Percentiles rank a stretch among this genome's conserved stretches.
These are phyloP conservation scores for Malbranchea cinnamomea DNA, from an alignment of 2,329 filamentous ascomycete species.

Conservation along the genomic window DNA sequence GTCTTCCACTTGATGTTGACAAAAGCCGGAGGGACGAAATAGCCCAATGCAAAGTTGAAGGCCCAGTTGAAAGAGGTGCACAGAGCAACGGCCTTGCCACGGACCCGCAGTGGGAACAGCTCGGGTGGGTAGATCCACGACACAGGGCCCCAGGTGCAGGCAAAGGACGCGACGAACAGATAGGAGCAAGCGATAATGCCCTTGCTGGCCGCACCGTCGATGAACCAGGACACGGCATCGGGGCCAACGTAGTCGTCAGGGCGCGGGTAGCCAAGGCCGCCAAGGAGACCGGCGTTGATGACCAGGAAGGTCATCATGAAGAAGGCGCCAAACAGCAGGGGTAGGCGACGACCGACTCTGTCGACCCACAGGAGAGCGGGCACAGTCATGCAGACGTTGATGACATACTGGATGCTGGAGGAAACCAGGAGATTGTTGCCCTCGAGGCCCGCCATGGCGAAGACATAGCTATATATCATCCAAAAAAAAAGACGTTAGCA, in stretches of 20 bases:
- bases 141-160: slow-evolving; percentile 47
- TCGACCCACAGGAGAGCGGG: slow-evolving; percentile 64
- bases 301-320: slow-evolving; percentile 42
- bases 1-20: slow-evolving; percentile 44
- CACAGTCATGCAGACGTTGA: slow-evolving; percentile 67
- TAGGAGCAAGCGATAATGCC: slow-evolving; percentile 56
- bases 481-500: too few relatives aligned
- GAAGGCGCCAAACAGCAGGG: slow-evolving; percentile 49
- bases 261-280: slow-evolving; percentile 27
- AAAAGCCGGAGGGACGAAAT: slow-evolving; percentile 44
- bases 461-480: slow-evolving; percentile 44
- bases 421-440: slow-evolving; percentile 46
- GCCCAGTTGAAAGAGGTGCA: slow-evolving; percentile 49
- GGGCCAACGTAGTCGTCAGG: slow-evolving; percentile 15
- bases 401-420: slow-evolving; percentile 58
- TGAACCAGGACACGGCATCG: slow-evolving; percentile 24
- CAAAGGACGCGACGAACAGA: slow-evolving; percentile 56
- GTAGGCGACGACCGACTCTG: slow-evolving; percentile 55
- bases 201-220: slow-evolving; percentile 33
- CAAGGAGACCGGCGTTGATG: slow-evolving; percentile 29
- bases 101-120: slow-evolving; percentile 46
- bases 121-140: slow-evolving; percentile 47
- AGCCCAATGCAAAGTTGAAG: slow-evolving; percentile 41
- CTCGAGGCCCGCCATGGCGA: slow-evolving; percentile 54
- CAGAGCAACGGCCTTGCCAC: slow-evolving; percentile 48